Evolutionary conservation across 257 asterid genomes (phyloP).

Genomic region (Lycium barbarum): DNA sequence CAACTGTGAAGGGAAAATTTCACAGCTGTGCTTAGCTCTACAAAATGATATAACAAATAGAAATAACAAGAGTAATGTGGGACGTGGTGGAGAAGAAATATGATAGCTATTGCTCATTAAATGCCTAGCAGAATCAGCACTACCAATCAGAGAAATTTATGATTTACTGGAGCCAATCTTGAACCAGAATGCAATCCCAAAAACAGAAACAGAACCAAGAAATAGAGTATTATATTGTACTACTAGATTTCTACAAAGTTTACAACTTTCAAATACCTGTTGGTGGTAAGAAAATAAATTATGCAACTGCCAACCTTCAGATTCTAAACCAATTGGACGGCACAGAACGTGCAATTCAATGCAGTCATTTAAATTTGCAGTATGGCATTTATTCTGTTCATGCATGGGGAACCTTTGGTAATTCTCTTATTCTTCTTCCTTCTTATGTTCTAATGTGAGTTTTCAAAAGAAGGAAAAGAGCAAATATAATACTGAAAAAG

Average conservation of each 20-base stretch:
- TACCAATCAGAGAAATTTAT: background rate
- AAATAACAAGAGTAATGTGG: background rate
- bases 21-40: background rate
- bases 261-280: background rate
- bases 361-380: background rate
- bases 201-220: background rate
- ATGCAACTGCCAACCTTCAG: conserved; percentile 23
- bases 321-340: conserved; percentile 10
- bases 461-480: no score
- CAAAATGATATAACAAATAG: background rate
- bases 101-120: background rate
- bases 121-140: background rate
- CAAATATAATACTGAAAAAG: no score
- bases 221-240: background rate
- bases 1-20: background rate
- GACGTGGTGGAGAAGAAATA: background rate
- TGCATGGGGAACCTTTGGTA: background rate
- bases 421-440: background rate
- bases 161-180: background rate
- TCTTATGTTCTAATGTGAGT: background rate
- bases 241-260: background rate
- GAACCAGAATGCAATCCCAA: conserved; percentile 1
- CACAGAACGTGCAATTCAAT: background rate
- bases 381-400: background rate
- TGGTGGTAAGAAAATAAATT: background rate